Base-by-base conservation (phyloP, 129 eudicot species). In the carrot (Daucus carota) region DNA sequence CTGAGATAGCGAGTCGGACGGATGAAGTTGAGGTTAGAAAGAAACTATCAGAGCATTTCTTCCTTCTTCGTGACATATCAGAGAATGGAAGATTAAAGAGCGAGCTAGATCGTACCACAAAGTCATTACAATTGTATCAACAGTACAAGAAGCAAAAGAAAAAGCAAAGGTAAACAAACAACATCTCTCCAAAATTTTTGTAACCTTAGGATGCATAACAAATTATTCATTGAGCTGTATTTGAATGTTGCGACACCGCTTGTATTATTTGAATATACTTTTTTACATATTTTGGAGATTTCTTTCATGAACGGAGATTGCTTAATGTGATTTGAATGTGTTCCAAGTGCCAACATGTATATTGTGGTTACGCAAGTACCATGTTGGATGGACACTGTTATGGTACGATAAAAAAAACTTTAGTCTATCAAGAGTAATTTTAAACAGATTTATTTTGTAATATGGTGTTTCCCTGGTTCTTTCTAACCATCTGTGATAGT, bases 81-180 rank as follows among this genome's bases (percentile, higher is more conserved):
- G 97, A 87, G 70, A 87, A 85, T 47, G 81, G 85, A 82, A 83
- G 88, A 73, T 84, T 95, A 68, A 87, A 93, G 80, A 75, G 79
- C 6, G 97, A 93, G 70, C 59, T 90, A 26, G 89, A 85, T 42
- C 80, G 82, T 10, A 84, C 93, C 8, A 72, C 72, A 1, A 33
- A 36, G 79, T 84, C 86, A 2, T 63, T 94, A 12, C 80, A 77
- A n/a, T 75, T 89, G 47, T 84, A 89, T 74, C 84, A 86, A 59
- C 79, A 73, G 68, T 89, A 91, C 77, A 86, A 82, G 85, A 87
- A 86, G 82, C 96, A 80, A 70, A 85, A 87, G 90, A 89, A 86
- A 83, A 83, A 81, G 76, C 28, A 54, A 54, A 54, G 63, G 63
- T 62, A 24, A 31, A 3, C 9, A 36, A 62, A 62, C 36, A 29